A percentile compares a stretch with the other conserved stretches of the same genome.
These are phyloP conservation scores for Colletotrichum sp. DNA, from an alignment of 2,329 filamentous ascomycete species.

Conservation along the genomic window DNA sequence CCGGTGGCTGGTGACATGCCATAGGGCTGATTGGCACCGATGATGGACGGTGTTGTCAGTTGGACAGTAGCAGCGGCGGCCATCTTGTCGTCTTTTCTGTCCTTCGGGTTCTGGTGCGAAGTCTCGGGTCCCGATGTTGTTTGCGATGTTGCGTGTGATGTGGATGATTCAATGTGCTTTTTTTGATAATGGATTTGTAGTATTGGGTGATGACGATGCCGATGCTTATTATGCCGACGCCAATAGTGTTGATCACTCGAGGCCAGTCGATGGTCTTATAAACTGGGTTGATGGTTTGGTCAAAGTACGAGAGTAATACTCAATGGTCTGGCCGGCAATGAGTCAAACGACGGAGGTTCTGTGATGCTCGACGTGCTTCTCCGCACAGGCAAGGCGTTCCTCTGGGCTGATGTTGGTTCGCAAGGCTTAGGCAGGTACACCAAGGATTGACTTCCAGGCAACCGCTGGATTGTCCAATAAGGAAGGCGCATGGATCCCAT, in stretches of 20 bases:
- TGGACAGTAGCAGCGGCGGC: constrained; percentile 35
- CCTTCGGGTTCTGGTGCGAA: not conserved
- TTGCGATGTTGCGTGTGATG: not conserved
- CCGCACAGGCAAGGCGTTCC: not conserved
- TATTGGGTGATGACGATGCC: not conserved
- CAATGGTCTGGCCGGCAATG: not conserved
- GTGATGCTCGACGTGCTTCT: not conserved
- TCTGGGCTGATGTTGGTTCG: not conserved
- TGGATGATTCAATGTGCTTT: not conserved
- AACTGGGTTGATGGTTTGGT: not conserved
- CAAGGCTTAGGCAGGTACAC: not conserved
- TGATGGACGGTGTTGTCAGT: constrained; percentile 15
- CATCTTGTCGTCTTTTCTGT: constrained; percentile 22
- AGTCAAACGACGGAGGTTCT: not conserved
- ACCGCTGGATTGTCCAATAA: not conserved
- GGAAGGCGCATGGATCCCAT: not conserved
- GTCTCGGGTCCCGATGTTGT: not conserved
- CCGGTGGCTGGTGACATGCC: not conserved
- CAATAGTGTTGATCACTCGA: not conserved
- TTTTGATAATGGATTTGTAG: not conserved
- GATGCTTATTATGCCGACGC: not conserved
- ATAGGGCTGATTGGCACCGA: not conserved
- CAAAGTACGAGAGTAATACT: not conserved
- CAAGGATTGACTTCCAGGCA: not conserved
- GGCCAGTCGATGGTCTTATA: not conserved